phyloP scores from a whole-genome alignment of 441 rosid species.

The Gossypium gossypioides region DNA sequence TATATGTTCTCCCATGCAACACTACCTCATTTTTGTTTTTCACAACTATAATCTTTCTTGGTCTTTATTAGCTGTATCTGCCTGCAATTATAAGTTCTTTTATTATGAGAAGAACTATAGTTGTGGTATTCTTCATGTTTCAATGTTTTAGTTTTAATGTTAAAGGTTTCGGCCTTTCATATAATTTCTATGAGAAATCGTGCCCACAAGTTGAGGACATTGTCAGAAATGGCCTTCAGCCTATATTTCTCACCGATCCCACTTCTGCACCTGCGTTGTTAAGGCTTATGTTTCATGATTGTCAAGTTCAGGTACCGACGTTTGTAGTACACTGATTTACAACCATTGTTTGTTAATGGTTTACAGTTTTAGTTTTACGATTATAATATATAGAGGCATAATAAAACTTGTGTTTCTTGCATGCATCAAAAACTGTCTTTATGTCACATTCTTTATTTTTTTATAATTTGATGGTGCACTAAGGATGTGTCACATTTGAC shows the following conservation, averaged over 20 bases:
- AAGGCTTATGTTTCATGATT: slow-evolving; percentile 42
- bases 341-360: too few species aligned
- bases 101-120: slow-evolving; percentile 3
- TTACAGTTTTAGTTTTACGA: too few species aligned
- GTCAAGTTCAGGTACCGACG: slow-evolving; percentile 39
- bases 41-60: not conserved
- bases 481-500: not conserved
- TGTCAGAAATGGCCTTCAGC: slow-evolving; percentile 25
- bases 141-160: not conserved
- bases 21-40: not conserved
- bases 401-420: too few species aligned
- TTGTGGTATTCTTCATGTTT: not conserved
- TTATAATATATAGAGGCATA: too few species aligned
- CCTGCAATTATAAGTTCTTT: not conserved
- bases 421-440: too few species aligned
- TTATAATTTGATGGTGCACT: too few species aligned
- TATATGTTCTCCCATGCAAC: not conserved
- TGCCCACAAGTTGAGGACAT: slow-evolving; percentile 32
- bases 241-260: slow-evolving; percentile 28
- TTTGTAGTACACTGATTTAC: too few species aligned
- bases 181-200: slow-evolving; percentile 29
- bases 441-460: too few species aligned
- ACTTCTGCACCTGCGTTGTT: slow-evolving; percentile 33
- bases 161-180: slow-evolving; percentile 17
- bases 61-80: not conserved